A percentile compares a stretch with the other conserved stretches of the same genome.
phyloP scores from a whole-genome alignment of 768 basidiomycete species.

The Termitomyces sp. region DNA sequence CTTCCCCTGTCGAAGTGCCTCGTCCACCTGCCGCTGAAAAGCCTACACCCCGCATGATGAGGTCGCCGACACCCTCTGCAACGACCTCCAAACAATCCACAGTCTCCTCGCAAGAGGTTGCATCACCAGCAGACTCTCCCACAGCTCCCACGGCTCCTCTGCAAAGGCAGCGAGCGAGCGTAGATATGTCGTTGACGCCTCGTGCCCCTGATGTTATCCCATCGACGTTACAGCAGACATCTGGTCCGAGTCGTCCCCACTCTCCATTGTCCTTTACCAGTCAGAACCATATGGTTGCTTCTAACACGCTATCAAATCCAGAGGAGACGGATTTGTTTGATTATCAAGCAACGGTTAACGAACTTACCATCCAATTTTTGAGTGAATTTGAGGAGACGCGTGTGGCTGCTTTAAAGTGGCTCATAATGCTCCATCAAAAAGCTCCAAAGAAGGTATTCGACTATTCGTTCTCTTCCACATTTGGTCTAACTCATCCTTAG shows the following conservation, averaged over 20 bases:
- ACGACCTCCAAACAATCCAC: conserved; percentile 47
- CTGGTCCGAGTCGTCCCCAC: conserved; percentile 50
- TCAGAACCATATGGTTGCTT: conserved; percentile 23
- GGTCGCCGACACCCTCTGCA: conserved; percentile 54
- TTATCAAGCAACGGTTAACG: conserved; percentile 89
- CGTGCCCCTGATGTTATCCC: conserved; percentile 27
- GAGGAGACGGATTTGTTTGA: conserved; percentile 77
- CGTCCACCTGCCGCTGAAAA: conserved; percentile 23
- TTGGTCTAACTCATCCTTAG: conserved; percentile 31
- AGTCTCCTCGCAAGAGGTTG: conserved; percentile 38
- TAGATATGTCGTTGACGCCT: conserved; percentile 34
- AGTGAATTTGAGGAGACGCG: conserved; percentile 96
- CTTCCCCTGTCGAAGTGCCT: conserved; percentile 55
- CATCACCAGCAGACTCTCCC: conserved; percentile 31
- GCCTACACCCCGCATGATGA: conserved; percentile 30
- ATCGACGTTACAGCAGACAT: conserved; percentile 10
- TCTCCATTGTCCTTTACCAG: conserved; percentile 53
- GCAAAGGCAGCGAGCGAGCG: conserved; percentile 21
- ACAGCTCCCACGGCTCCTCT: conserved; percentile 14
- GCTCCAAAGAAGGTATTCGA: conserved; percentile 81
- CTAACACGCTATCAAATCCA: conserved; percentile 15
- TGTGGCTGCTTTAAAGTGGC: conserved; percentile 94
- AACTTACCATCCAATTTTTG: conserved; percentile 87
- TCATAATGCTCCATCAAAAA: conserved; percentile 98
- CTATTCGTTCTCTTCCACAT: background rate